Percentiles rank a stretch among this genome's conserved stretches.
phyloP scores from a whole-genome alignment of 768 basidiomycete genomes.

The Lentinula raphanica region DNA sequence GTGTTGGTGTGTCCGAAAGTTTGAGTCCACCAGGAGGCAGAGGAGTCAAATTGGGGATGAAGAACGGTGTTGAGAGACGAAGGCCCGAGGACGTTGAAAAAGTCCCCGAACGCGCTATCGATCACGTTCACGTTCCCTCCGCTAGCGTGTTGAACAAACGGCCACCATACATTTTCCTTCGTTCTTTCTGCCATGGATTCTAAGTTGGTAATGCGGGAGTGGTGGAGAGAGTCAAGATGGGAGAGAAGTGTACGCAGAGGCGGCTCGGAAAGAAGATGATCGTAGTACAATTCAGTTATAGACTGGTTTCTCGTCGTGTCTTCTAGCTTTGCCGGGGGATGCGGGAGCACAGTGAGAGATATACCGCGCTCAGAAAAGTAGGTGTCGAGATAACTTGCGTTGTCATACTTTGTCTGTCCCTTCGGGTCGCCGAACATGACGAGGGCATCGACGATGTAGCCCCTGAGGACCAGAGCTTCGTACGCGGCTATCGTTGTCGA shows the following conservation, averaged over 20 bases:
- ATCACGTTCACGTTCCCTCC: constrained; percentile 69
- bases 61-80: constrained; percentile 31
- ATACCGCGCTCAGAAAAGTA: constrained; percentile 77
- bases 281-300: constrained; percentile 71
- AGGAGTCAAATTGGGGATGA: constrained; percentile 76
- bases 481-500: constrained; percentile 88
- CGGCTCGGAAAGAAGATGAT: constrained; percentile 32
- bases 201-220: constrained; percentile 51
- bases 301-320: constrained; percentile 41
- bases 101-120: constrained; percentile 85
- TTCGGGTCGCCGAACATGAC: constrained; percentile 82
- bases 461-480: constrained; percentile 86
- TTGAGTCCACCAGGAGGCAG: constrained; percentile 99
- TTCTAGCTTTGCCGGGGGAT: constrained; percentile 42
- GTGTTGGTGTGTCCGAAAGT: constrained; percentile 80
- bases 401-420: constrained; percentile 49
- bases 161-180: constrained; percentile 88
- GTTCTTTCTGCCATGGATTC: constrained; percentile 41
- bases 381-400: constrained; percentile 72
- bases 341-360: constrained; percentile 49
- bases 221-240: constrained; percentile 61
- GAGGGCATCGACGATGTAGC: constrained; percentile 82
- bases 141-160: constrained; percentile 67
- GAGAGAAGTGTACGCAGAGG: constrained; percentile 43
- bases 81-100: constrained; percentile 69